A percentile compares a stretch with the other conserved stretches of the same genome.
These are phyloP conservation scores for Phlebiopsis flavidoalba DNA, from an alignment of 768 basidiomycete species.

Conservation along the genomic window DNA sequence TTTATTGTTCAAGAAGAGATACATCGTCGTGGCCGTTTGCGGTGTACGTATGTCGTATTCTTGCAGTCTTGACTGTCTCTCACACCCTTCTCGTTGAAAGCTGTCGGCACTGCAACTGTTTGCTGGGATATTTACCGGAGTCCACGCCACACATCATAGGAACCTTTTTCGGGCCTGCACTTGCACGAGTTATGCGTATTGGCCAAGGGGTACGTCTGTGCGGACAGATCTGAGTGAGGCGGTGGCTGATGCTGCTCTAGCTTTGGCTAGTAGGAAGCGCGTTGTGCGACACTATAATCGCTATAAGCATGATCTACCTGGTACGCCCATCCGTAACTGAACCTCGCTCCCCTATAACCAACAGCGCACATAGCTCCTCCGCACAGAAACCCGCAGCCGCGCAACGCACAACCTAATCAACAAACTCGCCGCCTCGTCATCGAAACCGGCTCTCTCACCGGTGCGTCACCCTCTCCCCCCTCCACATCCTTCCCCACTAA, in stretches of 20 bases:
- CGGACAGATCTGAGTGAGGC: not conserved
- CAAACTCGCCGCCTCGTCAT: not conserved
- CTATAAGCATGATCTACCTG: slow-evolving; percentile 16
- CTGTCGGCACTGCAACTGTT: not conserved
- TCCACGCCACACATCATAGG: not conserved
- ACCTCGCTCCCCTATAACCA: not conserved
- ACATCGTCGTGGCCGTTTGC: not conserved
- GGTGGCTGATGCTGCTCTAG: not conserved
- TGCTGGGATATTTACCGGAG: not conserved
- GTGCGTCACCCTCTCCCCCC: not conserved
- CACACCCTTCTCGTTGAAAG: not conserved
- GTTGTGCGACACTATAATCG: slow-evolving; percentile 17
- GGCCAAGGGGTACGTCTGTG: not conserved
- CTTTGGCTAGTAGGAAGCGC: not conserved
- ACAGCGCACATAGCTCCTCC: not conserved
- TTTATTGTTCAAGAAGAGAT: not conserved
- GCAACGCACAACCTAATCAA: not conserved
- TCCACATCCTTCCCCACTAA: not conserved
- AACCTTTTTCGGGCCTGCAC: not conserved
- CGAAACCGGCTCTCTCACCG: slow-evolving; percentile 2
- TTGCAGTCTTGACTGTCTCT: not conserved
- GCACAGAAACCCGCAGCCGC: not conserved
- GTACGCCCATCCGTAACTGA: not conserved
- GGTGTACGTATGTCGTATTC: not conserved
- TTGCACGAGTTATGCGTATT: not conserved